Evolutionary conservation across 768 basidiomycete genomes (phyloP), one percentile per base, ranked within the genome.

Genomic region (Pisolithus tinctorius): DNA sequence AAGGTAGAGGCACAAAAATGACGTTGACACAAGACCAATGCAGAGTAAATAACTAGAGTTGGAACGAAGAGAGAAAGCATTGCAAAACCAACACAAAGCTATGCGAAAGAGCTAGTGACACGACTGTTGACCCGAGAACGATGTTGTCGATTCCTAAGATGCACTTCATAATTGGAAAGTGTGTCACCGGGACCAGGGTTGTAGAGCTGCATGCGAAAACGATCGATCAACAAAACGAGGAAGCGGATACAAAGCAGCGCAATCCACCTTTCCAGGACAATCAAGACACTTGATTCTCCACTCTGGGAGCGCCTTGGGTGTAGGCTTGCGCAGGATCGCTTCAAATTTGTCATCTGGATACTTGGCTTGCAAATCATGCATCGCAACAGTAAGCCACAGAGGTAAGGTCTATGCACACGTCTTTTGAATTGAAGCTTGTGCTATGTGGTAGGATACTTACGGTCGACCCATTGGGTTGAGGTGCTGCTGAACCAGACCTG

Each of bases 231-330:
- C 5, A 45, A 17, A 27, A 27, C 40, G 20, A 29, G 34, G 27
- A 38, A 30, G 16, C 34, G 16, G 29, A 31, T 23, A 10, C 9
- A 29, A 31, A 17, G 14, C 16, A 45, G 45, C 31, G 41, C 14
- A 16, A 63, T 75, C 26, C 54, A 91, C 92, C 79, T 93, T 95
- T 61, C 92, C 92, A 58, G 93, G 93, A 68, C 93, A 94, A 66
- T 96, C 93, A 57, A 83, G 63, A 65, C 93, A 96, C 67, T 87
- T 93, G 63, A 95, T 78, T 16, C 91, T 80, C 93, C 94, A 97
- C 67, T 95, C 93, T 5, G 81, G 78, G 23, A 73, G 67, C n/a
- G 73, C 75, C 11, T 71, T 74, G 41, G 78, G 72, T 29, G 74
- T 73, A 6, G 77, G 70, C 60, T 81, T 85, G 29, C 81, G 78